Evolutionary conservation across 306 rosid genomes (phyloP), one percentile per base, ranked within the genome.

Genomic region (Crotalaria pallida): DNA sequence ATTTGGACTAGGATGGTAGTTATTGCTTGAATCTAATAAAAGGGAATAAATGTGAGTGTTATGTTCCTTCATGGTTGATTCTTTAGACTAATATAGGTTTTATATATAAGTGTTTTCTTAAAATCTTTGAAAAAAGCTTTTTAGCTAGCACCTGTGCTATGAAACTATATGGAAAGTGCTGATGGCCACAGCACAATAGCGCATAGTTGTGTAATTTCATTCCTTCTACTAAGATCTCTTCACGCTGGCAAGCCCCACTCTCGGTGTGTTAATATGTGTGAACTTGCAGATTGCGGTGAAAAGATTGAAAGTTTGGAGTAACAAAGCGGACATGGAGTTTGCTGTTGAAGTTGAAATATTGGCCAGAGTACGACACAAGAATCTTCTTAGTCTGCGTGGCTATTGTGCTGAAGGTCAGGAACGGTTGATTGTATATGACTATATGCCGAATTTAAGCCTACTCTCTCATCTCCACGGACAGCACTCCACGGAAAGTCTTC

Each of bases 361-460:
- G 71, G 97, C 96, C 8, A 87, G 99, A 88, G 97, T 94, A 38
- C 84, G 87, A 27, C 99, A 94, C 89, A 91, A 91, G 89, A 94
- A 94, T 79, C 88, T 94, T 81, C 92, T 94, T 36, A 94, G 85
- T 73, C 84, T 91, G 55, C 97, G 97, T 27, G 99, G 99, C 49
- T 94, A 94, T 77, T 94, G 99, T 70, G 97, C 95, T 17, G 99
- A 94, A 82, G 99, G 97, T 29, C 96, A 94, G 67, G 99, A 94
- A 82, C 96, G 99, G 51, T 80, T 94, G 69, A 91, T 91, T 16
- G 87, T 91, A 27, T 94, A 94, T 33, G 97, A 94, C 68, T 94
- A 91, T 71, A 87, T 91, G 97, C 96, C 92, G 2, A 94, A 94
- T 74, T 79, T 94, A 85, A 94, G 99, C 88, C 69, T 94, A 16